Evolutionary conservation across 805 yeast genomes (phyloP).

Genomic region (Teunomyces funiuensis): DNA sequence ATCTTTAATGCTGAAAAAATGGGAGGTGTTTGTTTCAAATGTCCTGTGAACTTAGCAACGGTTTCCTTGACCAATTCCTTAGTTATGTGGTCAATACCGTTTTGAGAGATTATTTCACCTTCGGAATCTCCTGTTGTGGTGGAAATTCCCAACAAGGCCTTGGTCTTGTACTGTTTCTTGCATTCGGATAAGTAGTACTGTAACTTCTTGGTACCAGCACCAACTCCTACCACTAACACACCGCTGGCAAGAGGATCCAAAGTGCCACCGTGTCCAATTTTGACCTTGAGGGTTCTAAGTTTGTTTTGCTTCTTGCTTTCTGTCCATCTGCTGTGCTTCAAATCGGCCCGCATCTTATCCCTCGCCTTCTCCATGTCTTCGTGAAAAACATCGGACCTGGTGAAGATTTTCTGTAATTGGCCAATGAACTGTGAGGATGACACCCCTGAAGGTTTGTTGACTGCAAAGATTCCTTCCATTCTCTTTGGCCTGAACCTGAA

Average conservation of each 20-base stretch:
- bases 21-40: constrained; percentile 88
- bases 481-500: constrained; percentile 13
- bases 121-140: constrained; percentile 95
- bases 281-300: constrained; percentile 58
- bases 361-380: constrained; percentile 51
- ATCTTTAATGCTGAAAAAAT: constrained; percentile 91
- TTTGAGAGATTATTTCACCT: constrained; percentile 71
- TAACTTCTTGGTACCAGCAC: constrained; percentile 82
- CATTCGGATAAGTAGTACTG: constrained; percentile 72
- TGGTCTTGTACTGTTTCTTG: constrained; percentile 76
- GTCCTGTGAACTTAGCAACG: constrained; percentile 71
- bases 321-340: constrained; percentile 41
- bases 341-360: constrained; percentile 42
- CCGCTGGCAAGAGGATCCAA: constrained; percentile 97
- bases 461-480: constrained; percentile 93
- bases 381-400: constrained; percentile 57
- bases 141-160: constrained; percentile 82
- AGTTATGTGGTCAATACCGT: constrained; percentile 56
- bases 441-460: constrained; percentile 84
- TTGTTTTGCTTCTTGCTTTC: constrained; percentile 52
- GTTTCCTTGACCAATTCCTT: constrained; percentile 49
- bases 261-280: constrained; percentile 98
- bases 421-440: constrained; percentile 75
- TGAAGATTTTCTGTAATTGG: constrained; percentile 62
- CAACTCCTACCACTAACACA: constrained; percentile 87